Conservation (phyloP, 176 grass and related monocot species). For the Avena atlantica region DNA sequence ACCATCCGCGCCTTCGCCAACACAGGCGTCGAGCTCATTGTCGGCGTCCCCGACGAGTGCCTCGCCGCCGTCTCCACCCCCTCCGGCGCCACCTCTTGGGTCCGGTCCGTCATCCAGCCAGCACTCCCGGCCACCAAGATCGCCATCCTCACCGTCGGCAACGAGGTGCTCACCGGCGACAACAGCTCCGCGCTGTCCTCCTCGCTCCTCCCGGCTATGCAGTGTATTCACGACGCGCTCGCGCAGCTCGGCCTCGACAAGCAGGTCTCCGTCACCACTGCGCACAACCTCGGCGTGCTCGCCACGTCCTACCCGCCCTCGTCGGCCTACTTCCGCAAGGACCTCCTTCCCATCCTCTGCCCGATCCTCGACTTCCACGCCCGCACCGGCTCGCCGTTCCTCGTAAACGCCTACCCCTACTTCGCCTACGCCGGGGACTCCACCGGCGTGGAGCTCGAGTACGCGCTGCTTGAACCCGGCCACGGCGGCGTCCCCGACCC, state of each 20-base stretch:
- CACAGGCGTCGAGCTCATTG: constrained; percentile 72
- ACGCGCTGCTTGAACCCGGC: constrained; percentile 59
- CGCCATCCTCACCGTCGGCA: constrained; percentile 64
- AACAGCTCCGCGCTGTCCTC: constrained; percentile 48
- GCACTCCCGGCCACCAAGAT: constrained; percentile 74
- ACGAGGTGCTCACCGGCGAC: constrained; percentile 70
- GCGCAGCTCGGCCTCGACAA: constrained; percentile 46
- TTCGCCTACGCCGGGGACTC: constrained; percentile 73
- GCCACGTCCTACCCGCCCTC: constrained; percentile 77
- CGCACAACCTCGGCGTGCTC: constrained; percentile 72
- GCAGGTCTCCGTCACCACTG: constrained; percentile 63
- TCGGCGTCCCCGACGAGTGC: constrained; percentile 66
- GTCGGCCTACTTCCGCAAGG: constrained; percentile 56
- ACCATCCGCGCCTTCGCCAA: constrained; percentile 74
- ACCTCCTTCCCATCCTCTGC: constrained; percentile 59
- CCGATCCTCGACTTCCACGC: constrained; percentile 76
- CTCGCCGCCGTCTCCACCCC: constrained; percentile 50
- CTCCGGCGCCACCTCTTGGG: constrained; percentile 55
- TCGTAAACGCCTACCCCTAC: constrained; percentile 90
- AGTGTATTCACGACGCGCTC: constrained; percentile 65
- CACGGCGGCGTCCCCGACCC: constrained; percentile 53
- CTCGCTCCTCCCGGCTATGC: constrained; percentile 78
- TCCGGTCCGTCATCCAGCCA: constrained; percentile 50
- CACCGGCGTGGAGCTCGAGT: constrained; percentile 56
- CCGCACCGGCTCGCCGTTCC: constrained; percentile 62